These are phyloP conservation scores for Parachlorella kessleri DNA, from an alignment of 139 green algal genomes.

Conservation along the genomic window DNA sequence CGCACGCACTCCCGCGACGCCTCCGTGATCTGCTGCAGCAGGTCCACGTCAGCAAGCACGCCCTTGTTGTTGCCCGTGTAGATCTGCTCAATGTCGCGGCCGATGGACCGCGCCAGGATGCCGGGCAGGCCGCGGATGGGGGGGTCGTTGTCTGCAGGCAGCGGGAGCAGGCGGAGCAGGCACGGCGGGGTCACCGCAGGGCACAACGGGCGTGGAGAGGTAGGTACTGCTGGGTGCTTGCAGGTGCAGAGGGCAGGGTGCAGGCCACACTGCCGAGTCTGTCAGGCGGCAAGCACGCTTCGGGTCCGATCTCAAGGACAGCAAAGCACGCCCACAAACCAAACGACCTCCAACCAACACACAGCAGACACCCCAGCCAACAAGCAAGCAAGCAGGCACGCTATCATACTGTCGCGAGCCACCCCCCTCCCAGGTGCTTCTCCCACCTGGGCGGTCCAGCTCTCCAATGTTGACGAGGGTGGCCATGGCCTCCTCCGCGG, in stretches of 20 bases:
- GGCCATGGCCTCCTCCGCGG: constrained; percentile 93
- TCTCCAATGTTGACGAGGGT: constrained; percentile 99
- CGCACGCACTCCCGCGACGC: constrained; percentile 71
- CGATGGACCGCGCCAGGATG: constrained; percentile 88
- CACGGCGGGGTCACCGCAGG: no score
- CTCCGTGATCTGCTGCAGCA: constrained; percentile 65
- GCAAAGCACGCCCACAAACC: not conserved
- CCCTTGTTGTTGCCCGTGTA: constrained; percentile 89
- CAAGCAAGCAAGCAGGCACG: no score
- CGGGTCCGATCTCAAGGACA: no score
- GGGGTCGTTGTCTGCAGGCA: constrained; percentile 57
- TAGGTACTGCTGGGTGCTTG: no score
- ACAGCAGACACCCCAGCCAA: not conserved
- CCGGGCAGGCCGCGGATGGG: constrained; percentile 89
- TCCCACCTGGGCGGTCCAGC: constrained; percentile 90
- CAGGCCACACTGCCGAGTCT: no score
- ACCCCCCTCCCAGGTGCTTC: no score
- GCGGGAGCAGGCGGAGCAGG: not conserved
- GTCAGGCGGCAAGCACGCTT: no score
- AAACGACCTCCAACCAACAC: not conserved
- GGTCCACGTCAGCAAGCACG: constrained; percentile 91
- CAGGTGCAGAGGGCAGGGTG: no score
- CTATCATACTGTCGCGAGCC: no score
- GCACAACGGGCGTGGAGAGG: no score
- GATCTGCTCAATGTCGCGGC: constrained; percentile 92